phyloP scores from a whole-genome alignment of 2,329 filamentous ascomycete genomes.

The Aspergillus ruber region DNA sequence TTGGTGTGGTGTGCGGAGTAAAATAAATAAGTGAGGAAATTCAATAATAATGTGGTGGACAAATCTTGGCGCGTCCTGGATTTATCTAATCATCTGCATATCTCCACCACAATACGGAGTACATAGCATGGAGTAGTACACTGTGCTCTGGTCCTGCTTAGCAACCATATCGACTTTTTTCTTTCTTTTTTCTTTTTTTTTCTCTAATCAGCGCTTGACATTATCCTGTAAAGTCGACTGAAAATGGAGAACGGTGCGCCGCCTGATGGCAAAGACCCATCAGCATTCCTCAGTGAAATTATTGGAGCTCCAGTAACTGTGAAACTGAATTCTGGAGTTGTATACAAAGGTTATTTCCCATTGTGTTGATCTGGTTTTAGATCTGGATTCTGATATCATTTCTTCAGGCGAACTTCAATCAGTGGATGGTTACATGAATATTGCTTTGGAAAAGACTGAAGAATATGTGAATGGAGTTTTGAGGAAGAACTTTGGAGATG shows the following conservation, averaged over 20 bases:
- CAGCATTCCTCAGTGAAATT: slow-evolving; percentile 86
- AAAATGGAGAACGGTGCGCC: slow-evolving; percentile 69
- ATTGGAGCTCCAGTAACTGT: slow-evolving; percentile 91
- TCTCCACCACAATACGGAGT: slow-evolving; percentile 1
- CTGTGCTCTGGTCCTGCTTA: background rate
- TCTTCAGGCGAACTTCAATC: slow-evolving; percentile 80
- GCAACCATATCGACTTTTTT: background rate
- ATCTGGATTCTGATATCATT: slow-evolving; percentile 2
- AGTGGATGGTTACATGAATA: slow-evolving; percentile 99
- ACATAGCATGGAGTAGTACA: background rate
- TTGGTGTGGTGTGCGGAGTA: too few relatives aligned
- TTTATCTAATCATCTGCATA: background rate
- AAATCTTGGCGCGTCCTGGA: too few relatives aligned
- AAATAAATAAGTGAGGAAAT: too few relatives aligned
- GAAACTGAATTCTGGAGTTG: slow-evolving; percentile 96
- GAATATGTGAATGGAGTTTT: slow-evolving; percentile 84
- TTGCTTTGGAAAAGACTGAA: slow-evolving; percentile 90
- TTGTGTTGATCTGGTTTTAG: background rate
- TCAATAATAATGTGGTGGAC: too few relatives aligned
- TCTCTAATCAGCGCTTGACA: too few relatives aligned
- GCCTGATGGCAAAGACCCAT: slow-evolving; percentile 79
- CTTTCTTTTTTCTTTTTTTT: too few relatives aligned
- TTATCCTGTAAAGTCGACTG: background rate
- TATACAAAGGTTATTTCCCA: slow-evolving; percentile 75
- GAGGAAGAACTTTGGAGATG: slow-evolving; percentile 81